phyloP scores from a whole-genome alignment of 176 grass and related monocot species.

The Puya raimondii region DNA sequence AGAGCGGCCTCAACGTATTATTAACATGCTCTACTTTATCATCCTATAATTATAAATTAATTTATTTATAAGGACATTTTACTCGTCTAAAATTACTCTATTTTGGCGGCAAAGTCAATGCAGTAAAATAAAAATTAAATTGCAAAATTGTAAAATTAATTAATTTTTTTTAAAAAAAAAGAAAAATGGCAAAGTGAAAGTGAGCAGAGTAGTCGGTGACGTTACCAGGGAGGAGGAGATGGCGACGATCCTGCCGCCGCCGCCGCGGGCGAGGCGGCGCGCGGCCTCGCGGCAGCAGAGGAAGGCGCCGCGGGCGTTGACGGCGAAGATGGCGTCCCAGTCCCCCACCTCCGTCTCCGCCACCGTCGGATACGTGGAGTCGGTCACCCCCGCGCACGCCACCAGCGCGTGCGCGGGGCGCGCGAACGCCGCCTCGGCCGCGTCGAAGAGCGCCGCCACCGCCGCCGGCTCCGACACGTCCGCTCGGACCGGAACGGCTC shows the following conservation, averaged over 20 bases:
- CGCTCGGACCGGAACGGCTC: slow-evolving; percentile 27
- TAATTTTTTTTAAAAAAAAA: no score
- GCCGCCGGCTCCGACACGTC: slow-evolving; percentile 35
- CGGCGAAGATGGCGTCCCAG: slow-evolving; percentile 33
- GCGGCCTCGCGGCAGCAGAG: slow-evolving; percentile 43
- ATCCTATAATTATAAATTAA: no score
- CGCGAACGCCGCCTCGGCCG: slow-evolving; percentile 27
- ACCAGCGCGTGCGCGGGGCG: slow-evolving; percentile 34
- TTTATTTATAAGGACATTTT: no score
- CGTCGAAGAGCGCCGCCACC: slow-evolving; percentile 32
- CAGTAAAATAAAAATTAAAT: no score
- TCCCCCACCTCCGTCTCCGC: slow-evolving; percentile 26
- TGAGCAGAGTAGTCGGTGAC: no score
- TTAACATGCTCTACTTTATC: no score
- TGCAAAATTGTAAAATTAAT: no score
- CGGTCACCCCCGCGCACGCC: slow-evolving; percentile 25
- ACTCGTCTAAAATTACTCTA: no score
- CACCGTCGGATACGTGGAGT: slow-evolving; percentile 26
- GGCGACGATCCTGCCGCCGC: slow-evolving; percentile 31
- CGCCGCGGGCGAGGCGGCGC: slow-evolving; percentile 21
- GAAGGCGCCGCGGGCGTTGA: slow-evolving; percentile 39
- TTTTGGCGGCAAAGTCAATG: no score
- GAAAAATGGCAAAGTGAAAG: no score
- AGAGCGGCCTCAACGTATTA: no score
- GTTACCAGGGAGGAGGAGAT: slow-evolving; percentile 30